Evolutionary conservation across 2,329 filamentous ascomycete species (phyloP).

Genomic region (Cryphonectria carpinicola): DNA sequence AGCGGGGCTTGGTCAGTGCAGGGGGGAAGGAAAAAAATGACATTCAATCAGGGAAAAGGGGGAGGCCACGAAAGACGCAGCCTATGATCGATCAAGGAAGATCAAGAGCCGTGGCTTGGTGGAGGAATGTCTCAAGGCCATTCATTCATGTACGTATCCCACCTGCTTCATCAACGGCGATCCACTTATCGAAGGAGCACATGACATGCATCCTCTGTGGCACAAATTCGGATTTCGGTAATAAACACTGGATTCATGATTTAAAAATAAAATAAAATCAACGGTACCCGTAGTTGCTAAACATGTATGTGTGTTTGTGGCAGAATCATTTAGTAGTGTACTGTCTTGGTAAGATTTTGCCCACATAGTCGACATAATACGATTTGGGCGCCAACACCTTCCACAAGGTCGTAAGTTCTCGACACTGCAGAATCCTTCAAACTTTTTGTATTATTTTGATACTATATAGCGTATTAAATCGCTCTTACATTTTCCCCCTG

Average conservation of each 20-base stretch:
- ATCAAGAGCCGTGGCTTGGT: neutral
- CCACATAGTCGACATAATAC: neutral
- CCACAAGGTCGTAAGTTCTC: neutral
- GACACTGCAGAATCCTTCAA: neutral
- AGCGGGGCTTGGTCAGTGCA: conserved; percentile 15
- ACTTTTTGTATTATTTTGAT: neutral
- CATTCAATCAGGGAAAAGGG: no score
- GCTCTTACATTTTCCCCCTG: neutral
- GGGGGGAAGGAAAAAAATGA: no score
- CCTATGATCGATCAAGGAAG: neutral
- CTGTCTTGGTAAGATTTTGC: neutral
- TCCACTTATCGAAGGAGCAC: neutral
- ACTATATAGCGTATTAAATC: neutral
- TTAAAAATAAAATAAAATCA: neutral
- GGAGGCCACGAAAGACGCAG: neutral
- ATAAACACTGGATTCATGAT: no score
- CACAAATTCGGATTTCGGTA: neutral
- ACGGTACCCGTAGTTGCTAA: neutral
- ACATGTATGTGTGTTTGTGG: no score
- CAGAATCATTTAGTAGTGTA: no score
- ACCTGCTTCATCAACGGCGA: neutral
- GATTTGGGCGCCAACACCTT: neutral
- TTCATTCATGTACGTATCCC: no score
- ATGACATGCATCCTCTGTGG: neutral
- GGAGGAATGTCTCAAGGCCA: neutral